Base-by-base conservation (phyloP, 2,329 filamentous ascomycete species). In the Hypocrella siamensis region DNA sequence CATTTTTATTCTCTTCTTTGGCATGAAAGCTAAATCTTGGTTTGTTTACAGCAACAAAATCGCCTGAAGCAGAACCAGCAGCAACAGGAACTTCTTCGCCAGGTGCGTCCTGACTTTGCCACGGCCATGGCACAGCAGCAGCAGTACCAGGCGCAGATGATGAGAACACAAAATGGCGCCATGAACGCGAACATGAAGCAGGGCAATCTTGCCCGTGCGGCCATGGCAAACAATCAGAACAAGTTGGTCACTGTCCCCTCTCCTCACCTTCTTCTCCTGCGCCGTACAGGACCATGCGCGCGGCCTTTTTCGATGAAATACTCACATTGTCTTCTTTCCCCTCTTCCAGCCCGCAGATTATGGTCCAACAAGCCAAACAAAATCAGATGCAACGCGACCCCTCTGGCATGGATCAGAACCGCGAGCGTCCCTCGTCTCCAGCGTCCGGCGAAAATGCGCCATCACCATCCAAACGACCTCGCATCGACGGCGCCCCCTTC, bases 401-500 rank as follows among this genome's bases (percentile, higher is more conserved):
- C 33, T 88, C 83, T 12, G 76, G 79, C 39, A 84, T 90, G 70
- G 84, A 93, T 45, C 79, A 79, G 54, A 83, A 79, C 55, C 80
- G 79, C 37, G 75, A 78, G 40, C 74, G 85, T 37, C 78, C 84
- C 18, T 75, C 78, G 35, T 93, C 88, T 21, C 88, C 88, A 6
- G 75, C 76, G 31, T 78, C 79, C 24, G 77, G 75, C 33, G 86
- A 94, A 32, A 90, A 90, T 47, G 85, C 83, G 17, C 84, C 85
- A 4, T 96, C 88, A 19, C 88, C 88, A 2, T 88, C 81, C 40
- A 96, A 96, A 62, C 73, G 86, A 47, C 82, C 77, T 35, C 80
- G 86, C 35, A 70, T 93, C 38, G 75, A 78, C 47, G 71, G 73
- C 45, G 66, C 67, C 21, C 67, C 67, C 8, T 84, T 83, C 56